phyloP scores from a whole-genome alignment of 2,329 filamentous ascomycete genomes.

The Pseudogymnoascus sp. region DNA sequence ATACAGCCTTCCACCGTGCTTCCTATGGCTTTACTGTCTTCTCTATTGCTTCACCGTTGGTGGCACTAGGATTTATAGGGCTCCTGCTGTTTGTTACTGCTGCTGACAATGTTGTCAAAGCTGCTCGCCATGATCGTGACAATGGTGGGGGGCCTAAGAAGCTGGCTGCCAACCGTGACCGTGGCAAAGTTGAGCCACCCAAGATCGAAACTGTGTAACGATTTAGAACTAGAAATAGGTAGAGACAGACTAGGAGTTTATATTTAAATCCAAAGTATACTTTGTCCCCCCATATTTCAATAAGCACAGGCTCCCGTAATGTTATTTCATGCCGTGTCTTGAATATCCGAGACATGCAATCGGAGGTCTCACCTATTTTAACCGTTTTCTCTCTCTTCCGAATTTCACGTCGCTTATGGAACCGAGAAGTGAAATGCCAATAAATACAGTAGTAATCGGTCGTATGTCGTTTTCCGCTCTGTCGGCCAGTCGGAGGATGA shows the following conservation, averaged over 20 bases:
- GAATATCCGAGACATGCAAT: neutral
- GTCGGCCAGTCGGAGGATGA: neutral
- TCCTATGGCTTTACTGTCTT: slow-evolving; percentile 43
- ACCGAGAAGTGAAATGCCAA: neutral
- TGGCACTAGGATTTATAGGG: slow-evolving; percentile 11
- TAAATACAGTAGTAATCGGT: neutral
- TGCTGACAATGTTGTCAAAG: neutral
- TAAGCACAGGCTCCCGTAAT: neutral
- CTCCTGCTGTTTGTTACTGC: neutral
- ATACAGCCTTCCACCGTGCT: slow-evolving; percentile 34
- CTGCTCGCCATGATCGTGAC: neutral
- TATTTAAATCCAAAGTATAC: neutral
- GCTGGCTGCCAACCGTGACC: neutral
- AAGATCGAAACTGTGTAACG: neutral
- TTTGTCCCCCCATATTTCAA: neutral
- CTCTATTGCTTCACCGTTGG: slow-evolving; percentile 35
- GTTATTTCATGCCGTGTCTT: neutral
- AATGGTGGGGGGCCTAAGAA: neutral
- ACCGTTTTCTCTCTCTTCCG: neutral
- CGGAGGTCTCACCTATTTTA: neutral
- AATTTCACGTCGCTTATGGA: neutral
- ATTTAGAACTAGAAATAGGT: neutral
- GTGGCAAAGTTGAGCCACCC: neutral
- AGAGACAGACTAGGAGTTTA: neutral
- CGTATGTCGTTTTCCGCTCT: neutral